Percentiles rank a stretch among this genome's conserved stretches.
These are phyloP conservation scores for Stellera chamaejasme DNA, from an alignment of 345 rosid species.

Conservation along the genomic window DNA sequence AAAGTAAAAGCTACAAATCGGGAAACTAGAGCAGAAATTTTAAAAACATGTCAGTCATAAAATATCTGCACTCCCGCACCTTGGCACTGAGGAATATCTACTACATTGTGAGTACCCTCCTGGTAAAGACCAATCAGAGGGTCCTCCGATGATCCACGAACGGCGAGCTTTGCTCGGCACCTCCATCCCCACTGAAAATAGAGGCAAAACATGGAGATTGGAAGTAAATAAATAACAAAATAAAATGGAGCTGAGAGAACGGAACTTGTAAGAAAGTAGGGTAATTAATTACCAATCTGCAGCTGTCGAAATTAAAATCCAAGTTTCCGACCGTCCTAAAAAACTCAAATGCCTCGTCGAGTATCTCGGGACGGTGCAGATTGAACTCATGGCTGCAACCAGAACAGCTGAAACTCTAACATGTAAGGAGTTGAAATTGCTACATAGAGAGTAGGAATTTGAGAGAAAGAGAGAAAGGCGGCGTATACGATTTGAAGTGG, in stretches of 20 bases:
- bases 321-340: constrained; percentile 54
- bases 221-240: not conserved
- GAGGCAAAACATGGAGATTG: constrained; percentile 3
- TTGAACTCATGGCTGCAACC: constrained; percentile 86
- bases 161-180: constrained; percentile 84
- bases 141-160: constrained; percentile 61
- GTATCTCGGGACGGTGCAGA: constrained; percentile 67
- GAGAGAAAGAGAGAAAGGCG: not conserved
- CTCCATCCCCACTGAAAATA: constrained; percentile 80
- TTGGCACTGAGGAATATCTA: constrained; percentile 79
- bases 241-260: constrained; percentile 11
- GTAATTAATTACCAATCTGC: constrained; percentile 50
- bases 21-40: not conserved
- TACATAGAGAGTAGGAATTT: constrained; percentile 3
- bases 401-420: constrained; percentile 54
- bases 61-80: constrained; percentile 23
- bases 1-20: not conserved
- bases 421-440: not conserved
- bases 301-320: constrained; percentile 82
- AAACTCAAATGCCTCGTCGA: constrained; percentile 66
- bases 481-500: constrained; percentile 67
- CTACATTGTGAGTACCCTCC: constrained; percentile 83
- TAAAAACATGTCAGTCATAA: not conserved
- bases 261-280: not conserved
- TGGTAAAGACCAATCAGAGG: constrained; percentile 81